Base-by-base conservation (phyloP, 1,139 yeast genomes). In the Suhomyces wounanorum region DNA sequence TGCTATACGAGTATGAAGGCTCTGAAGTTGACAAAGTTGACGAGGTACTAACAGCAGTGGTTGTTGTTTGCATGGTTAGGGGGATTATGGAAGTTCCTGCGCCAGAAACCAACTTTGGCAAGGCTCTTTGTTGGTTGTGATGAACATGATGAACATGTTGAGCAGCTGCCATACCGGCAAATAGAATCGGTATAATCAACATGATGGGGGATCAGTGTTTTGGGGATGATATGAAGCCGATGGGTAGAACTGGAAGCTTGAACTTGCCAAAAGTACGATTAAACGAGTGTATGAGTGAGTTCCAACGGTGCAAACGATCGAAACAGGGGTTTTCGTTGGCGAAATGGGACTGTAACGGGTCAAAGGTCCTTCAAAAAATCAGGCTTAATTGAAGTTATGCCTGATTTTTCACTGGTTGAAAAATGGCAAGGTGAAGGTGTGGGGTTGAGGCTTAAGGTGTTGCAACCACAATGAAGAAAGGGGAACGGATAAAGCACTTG, bases 1-100 rank as follows among this genome's bases (percentile, higher is more conserved):
- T 48, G 49, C 55, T 52, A 40, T 60, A 61, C 3, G 63, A 51
- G 39, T 61, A 59, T 4, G 64, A 51, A 8, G 55, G 43, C 9
- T 43, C 16, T 7, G 52, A 33, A n/a, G 47, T 13, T n/a, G n/a
- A n/a, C n/a, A n/a, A n/a, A n/a, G n/a, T 3, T 14, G 33, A n/a
- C 21, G 40, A 17, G 41, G 9, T 31, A 11, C 5, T 31, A 10
- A 13, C 16, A n/a, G 43, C 6, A 30, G 44, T 16, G 21, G 41
- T 43, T 23, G 35, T 23, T 25, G 28, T 17, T 8, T 38, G 3
- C 23, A 8, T 28, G 39, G 42, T 18, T 14, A 26, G 33, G 16
- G 3, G 26, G n/a, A 28, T n/a, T 8, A 28, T 18, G 13, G 43
- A 18, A 11, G 44, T 17, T 16, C 26, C 31, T n/a, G 44, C 43